phyloP scores from a whole-genome alignment of 192 early-diverging fungal genomes.

The Rhizoclosmatium sp. region DNA sequence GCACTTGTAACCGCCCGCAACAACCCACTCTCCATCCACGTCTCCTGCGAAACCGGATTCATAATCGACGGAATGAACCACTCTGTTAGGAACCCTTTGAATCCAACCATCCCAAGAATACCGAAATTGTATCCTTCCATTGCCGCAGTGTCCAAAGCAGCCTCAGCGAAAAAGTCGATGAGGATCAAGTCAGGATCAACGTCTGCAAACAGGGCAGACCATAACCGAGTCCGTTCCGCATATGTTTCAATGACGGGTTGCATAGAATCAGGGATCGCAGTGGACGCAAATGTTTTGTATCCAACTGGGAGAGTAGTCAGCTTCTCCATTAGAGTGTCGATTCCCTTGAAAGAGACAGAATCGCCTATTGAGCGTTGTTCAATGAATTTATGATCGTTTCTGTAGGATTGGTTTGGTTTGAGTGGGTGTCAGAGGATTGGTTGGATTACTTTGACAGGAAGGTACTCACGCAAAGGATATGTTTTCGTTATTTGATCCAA shows the following conservation, averaged over 20 bases:
- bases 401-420: neutral
- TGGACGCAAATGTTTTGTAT: neutral
- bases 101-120: conserved; percentile 4
- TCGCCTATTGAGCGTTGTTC: neutral
- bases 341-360: neutral
- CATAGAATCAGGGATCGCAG: neutral
- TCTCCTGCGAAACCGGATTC: conserved; percentile 10
- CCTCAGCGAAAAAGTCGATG: conserved; percentile 14
- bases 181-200: conserved; percentile 10
- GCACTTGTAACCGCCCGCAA: neutral
- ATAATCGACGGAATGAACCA: conserved; percentile 22
- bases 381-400: neutral
- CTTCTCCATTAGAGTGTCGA: neutral
- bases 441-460: neutral
- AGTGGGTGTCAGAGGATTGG: neutral
- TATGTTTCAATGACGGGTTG: neutral
- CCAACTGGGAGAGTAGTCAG: neutral
- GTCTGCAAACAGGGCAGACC: neutral
- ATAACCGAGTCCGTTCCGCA: neutral
- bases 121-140: conserved; percentile 7
- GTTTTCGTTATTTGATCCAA: neutral
- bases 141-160: conserved; percentile 13
- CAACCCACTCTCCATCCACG: conserved; percentile 3
- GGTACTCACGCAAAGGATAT: neutral
- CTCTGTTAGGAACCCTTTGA: conserved; percentile 8